Percentiles rank a stretch among this genome's conserved stretches.
Conservation (phyloP, 1,284 basidiomycete genomes). For the Phlebopus sp. region DNA sequence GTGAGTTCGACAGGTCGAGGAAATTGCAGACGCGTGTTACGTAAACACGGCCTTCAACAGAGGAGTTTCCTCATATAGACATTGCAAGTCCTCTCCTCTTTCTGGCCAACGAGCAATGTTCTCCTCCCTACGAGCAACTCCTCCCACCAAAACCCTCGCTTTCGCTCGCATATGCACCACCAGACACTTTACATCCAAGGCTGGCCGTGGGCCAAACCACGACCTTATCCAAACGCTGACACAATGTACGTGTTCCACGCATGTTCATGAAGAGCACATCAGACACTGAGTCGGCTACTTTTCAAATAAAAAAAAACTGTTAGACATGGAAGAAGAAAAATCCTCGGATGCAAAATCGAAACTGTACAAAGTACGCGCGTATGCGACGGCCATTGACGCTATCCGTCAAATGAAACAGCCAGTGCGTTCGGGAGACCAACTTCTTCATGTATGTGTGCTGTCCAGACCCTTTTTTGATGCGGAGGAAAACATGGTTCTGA, state of each 20-base stretch:
- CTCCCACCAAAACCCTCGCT: background rate
- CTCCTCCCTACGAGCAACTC: constrained; percentile 15
- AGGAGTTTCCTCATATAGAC: background rate
- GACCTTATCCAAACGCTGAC: constrained; percentile 42
- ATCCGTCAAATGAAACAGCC: constrained; percentile 39
- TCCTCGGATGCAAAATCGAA: constrained; percentile 34
- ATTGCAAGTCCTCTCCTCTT: background rate
- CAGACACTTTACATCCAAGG: constrained; percentile 16
- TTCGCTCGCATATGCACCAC: constrained; percentile 7
- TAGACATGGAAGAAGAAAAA: constrained; percentile 46
- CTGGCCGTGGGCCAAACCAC: constrained; percentile 34
- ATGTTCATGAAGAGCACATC: background rate
- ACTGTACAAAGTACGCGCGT: constrained; percentile 49
- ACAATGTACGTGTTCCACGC: constrained; percentile 28
- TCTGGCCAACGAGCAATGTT: constrained; percentile 16
- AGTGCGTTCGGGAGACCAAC: constrained; percentile 42
- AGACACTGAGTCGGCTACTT: too few species aligned
- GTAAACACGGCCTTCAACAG: constrained; percentile 15
- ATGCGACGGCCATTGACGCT: constrained; percentile 42
- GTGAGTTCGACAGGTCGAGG: too few species aligned
- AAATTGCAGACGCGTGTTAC: constrained; percentile 23
- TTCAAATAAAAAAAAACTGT: too few species aligned
- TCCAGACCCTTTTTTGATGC: background rate
- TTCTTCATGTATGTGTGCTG: constrained; percentile 23
- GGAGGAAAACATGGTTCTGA: constrained; percentile 13